A percentile compares a stretch with the other conserved stretches of the same genome.
phyloP scores from a whole-genome alignment of 108 stramenopile genomes.

The Nannochloropsis salina region DNA sequence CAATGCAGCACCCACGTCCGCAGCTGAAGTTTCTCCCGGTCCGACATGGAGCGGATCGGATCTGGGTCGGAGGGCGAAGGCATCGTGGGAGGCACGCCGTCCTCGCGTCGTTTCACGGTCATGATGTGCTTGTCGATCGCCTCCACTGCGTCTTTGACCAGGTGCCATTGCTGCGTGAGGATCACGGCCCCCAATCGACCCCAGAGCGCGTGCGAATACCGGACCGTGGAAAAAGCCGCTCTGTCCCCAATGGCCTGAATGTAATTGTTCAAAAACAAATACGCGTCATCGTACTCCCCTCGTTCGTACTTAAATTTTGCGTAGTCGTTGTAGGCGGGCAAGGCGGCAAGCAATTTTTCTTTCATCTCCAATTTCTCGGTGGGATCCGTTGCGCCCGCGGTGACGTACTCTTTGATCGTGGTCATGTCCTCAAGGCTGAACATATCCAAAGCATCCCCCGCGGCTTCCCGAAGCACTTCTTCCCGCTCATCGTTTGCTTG shows the following conservation, averaged over 20 bases:
- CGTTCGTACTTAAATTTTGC: conserved; percentile 89
- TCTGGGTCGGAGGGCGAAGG: conserved; percentile 22
- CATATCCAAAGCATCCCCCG: conserved; percentile 49
- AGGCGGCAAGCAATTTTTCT: background rate
- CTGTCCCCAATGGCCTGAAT: conserved; percentile 38
- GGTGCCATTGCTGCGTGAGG: conserved; percentile 81
- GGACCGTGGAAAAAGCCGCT: conserved; percentile 53
- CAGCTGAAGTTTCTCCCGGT: conserved; percentile 83
- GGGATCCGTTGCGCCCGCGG: conserved; percentile 62
- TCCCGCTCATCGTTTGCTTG: conserved; percentile 15
- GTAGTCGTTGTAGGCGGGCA: conserved; percentile 62
- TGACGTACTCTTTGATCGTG: conserved; percentile 57
- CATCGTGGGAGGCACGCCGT: conserved; percentile 39
- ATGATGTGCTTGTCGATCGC: conserved; percentile 70
- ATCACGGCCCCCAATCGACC: conserved; percentile 82
- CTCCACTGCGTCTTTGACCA: conserved; percentile 67
- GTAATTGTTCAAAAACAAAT: conserved; percentile 74
- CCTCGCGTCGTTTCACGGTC: conserved; percentile 59
- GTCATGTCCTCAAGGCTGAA: conserved; percentile 68
- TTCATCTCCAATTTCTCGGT: conserved; percentile 26
- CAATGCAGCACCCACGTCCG: conserved; percentile 97
- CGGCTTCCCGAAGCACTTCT: conserved; percentile 55
- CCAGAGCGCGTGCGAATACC: conserved; percentile 70
- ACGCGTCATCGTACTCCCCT: conserved; percentile 72
- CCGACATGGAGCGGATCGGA: conserved; percentile 51